Evolutionary conservation across 1,139 yeast genomes (phyloP), one percentile per base, ranked within the genome.

Genomic region (Geotrichum australiense): DNA sequence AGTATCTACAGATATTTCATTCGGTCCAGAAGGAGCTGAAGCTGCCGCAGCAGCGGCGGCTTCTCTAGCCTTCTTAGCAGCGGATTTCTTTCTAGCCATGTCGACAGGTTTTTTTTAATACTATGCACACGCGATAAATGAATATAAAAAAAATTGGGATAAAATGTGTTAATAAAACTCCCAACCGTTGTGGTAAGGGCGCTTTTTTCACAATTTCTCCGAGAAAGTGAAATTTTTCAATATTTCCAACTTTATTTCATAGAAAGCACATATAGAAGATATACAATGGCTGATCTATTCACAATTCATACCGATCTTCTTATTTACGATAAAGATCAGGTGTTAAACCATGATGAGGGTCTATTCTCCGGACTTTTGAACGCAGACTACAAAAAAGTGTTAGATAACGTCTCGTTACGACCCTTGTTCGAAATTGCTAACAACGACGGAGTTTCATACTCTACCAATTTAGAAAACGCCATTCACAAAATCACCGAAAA

Each of bases 11-110:
- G 36, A 16, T 15, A 33, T 10, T 25, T 53, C 56, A 8, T 18
- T 35, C 15, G 27, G n/a, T 14, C 12, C 38, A 11, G 26, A 21
- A 21, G 22, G 8, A 2, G 18, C 29, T 6, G 25, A 16, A 15
- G 19, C 31, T 21, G 34, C 37, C 11, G 41, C 19, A 19, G 19
- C 20, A 10, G 41, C 19, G 12, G 27, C 28, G 20, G 69, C 73
- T 55, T 78, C 85, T 58, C 67, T 72, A 27, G 91, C 93, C 61
- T 69, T 81, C 57, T 80, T 83, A 46, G 91, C 71, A 33, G 93
- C 91, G 20, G 94, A 81, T 73, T 85, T 85, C 79, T 85, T 85
- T 75, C 95, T 79, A 35, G 94, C 83, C 95, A 85, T 85, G 4
- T 7, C 14, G 30, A 8, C 21, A n/a, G n/a, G n/a, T n/a, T n/a